phyloP scores from a whole-genome alignment of 192 early-diverging fungal species.

The Mortierella claussenii region DNA sequence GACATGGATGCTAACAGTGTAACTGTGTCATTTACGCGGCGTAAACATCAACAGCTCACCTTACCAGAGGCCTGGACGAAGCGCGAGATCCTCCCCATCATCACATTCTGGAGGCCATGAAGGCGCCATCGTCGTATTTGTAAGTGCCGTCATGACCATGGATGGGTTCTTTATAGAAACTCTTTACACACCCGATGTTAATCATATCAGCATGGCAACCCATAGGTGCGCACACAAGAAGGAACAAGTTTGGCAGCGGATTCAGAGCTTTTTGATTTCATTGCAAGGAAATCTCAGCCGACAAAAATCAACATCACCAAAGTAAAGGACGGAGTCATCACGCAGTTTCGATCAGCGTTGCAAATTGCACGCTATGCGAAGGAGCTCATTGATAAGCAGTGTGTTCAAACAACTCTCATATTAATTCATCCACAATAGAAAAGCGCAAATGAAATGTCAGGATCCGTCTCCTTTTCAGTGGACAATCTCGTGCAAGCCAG shows the following conservation, averaged over 20 bases:
- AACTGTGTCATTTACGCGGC: not conserved
- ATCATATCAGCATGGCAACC: too few species aligned
- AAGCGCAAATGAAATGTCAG: not conserved
- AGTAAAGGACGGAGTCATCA: too few species aligned
- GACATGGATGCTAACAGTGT: too few species aligned
- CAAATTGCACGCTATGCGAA: too few species aligned
- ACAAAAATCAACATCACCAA: slow-evolving; percentile 18
- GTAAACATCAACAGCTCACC: slow-evolving; percentile 10
- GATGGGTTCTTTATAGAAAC: too few species aligned
- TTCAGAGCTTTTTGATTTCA: slow-evolving; percentile 23
- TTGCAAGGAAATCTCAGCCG: slow-evolving; percentile 17
- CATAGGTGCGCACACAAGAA: not conserved
- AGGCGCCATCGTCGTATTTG: slow-evolving; percentile 32
- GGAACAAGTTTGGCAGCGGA: slow-evolving; percentile 8
- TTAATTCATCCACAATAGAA: slow-evolving; percentile 3
- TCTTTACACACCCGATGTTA: too few species aligned
- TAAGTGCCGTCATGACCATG: too few species aligned
- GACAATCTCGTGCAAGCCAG: slow-evolving; percentile 10
- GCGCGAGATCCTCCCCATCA: not conserved
- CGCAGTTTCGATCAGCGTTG: too few species aligned
- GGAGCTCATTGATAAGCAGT: too few species aligned
- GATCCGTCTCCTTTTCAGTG: slow-evolving; percentile 9
- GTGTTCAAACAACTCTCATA: not conserved
- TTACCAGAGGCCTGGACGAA: slow-evolving; percentile 27
- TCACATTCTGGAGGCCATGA: not conserved